phyloP scores from a whole-genome alignment of 257 asterid species.

The Nicotiana paniculata region DNA sequence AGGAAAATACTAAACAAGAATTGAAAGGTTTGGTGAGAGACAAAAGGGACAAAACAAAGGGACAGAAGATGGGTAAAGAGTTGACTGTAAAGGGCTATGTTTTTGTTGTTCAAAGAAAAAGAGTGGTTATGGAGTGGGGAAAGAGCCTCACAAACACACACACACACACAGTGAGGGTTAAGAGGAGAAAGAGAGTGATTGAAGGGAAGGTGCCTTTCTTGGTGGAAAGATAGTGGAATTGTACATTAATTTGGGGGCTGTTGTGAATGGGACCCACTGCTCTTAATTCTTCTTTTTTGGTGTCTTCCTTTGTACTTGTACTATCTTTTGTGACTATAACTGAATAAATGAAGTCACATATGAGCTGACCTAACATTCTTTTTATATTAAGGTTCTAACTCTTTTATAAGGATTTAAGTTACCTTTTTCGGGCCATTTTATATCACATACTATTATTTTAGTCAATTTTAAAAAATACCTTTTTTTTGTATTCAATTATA shows the following conservation, averaged over 20 bases:
- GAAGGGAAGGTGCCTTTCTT: too few relatives aligned
- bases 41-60: slow-evolving; percentile 5
- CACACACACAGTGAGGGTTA: too few relatives aligned
- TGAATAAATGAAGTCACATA: neutral
- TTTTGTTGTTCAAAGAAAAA: neutral
- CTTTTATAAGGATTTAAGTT: too few relatives aligned
- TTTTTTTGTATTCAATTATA: too few relatives aligned
- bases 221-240: neutral
- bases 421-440: too few relatives aligned
- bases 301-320: neutral
- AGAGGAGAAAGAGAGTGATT: neutral
- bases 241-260: neutral
- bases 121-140: slow-evolving; percentile 3
- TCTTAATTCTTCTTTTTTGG: neutral
- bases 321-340: neutral
- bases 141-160: neutral
- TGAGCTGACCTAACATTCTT: neutral
- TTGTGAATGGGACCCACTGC: neutral
- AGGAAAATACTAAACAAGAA: neutral
- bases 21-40: neutral
- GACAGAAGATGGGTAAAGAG: neutral
- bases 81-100: slow-evolving; percentile 2
- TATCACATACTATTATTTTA: too few relatives aligned
- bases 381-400: too few relatives aligned
- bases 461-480: too few relatives aligned